These are phyloP conservation scores for Fusarium sp. DNA, from an alignment of 2,329 filamentous ascomycete genomes.

Conservation along the genomic window DNA sequence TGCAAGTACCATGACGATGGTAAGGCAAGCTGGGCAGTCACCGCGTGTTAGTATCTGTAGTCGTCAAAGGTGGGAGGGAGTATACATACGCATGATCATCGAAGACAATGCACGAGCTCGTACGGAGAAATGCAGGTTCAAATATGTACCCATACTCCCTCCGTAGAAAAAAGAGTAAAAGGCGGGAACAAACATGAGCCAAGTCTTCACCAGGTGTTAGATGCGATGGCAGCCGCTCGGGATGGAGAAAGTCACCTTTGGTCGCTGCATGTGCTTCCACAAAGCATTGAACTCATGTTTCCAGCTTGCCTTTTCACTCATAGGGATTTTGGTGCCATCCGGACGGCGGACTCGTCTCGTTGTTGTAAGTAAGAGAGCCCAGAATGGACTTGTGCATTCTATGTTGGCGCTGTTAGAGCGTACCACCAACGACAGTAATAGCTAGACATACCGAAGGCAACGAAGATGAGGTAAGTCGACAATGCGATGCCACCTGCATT, in stretches of 20 bases:
- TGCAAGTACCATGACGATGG: not conserved
- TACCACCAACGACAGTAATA: fast-evolving
- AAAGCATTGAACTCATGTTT: not conserved
- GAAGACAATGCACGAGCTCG: not conserved
- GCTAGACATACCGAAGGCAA: not conserved
- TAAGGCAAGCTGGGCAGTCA: not conserved
- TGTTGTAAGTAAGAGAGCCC: not conserved
- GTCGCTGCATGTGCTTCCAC: not conserved
- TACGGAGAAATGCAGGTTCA: not conserved
- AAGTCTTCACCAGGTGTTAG: not conserved
- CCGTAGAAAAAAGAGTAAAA: conserved; percentile 11
- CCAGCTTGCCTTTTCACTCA: not conserved
- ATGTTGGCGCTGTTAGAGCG: fast-evolving
- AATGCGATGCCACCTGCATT: not conserved
- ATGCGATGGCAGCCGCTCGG: fast-evolving
- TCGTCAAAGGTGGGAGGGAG: fast-evolving
- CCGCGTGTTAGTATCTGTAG: fast-evolving
- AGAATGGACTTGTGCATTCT: conserved; percentile 1
- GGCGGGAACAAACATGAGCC: not conserved
- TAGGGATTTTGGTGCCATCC: not conserved
- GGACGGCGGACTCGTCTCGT: not conserved
- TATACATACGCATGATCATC: not conserved
- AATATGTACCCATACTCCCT: conserved; percentile 7
- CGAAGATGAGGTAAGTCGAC: conserved; percentile 2
- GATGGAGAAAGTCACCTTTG: not conserved